A percentile compares a stretch with the other conserved stretches of the same genome.
Evolutionary conservation across 257 asterid species (phyloP).

Genomic region (Schizonepeta tenuifolia): DNA sequence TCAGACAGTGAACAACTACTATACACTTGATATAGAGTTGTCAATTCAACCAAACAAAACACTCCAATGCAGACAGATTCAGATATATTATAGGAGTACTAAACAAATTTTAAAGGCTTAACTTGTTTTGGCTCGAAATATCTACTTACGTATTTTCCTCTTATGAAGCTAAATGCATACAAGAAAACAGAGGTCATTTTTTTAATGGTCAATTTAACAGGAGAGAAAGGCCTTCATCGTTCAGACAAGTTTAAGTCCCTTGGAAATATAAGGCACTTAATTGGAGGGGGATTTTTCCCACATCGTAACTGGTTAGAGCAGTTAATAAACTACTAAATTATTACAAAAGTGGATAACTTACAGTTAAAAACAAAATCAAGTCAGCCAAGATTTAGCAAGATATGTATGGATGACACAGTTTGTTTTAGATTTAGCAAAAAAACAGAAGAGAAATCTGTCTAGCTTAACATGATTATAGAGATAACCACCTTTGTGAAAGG

Average conservation of each 20-base stretch:
- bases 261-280: neutral
- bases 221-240: slow-evolving; percentile 1
- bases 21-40: neutral
- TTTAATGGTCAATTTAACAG: neutral
- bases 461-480: slow-evolving; percentile 19
- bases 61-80: neutral
- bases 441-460: slow-evolving; percentile 17
- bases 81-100: neutral
- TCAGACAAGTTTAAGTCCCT: neutral
- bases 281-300: neutral
- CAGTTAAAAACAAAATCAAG: slow-evolving; percentile 10
- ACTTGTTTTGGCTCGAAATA: neutral
- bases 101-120: slow-evolving; percentile 19
- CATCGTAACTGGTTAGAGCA: slow-evolving; percentile 8
- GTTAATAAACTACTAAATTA: neutral
- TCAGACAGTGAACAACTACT: too few species aligned
- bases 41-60: neutral
- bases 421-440: slow-evolving; percentile 16
- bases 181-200: neutral
- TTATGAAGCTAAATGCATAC: neutral
- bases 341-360: slow-evolving; percentile 3
- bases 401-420: neutral
- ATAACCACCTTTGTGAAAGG: slow-evolving; percentile 92
- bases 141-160: neutral
- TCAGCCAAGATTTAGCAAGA: slow-evolving; percentile 11